phyloP scores from a whole-genome alignment of 2,329 filamentous ascomycete genomes.

The Alternaria sp. region DNA sequence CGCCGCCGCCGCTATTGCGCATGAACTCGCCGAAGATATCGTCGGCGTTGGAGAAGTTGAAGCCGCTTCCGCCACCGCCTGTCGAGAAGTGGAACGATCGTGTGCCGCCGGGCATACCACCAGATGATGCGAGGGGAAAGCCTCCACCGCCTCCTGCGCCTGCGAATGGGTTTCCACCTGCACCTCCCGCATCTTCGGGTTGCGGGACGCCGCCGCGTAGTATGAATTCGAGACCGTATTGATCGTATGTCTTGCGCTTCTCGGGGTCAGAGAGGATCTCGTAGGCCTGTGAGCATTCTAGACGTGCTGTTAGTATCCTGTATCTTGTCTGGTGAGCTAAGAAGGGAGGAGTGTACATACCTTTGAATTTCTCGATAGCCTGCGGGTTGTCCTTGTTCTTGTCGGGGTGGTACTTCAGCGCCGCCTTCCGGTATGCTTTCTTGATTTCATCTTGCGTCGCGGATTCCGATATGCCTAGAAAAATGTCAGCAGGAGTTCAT shows the following conservation, averaged over 20 bases:
- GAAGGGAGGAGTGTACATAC: slow-evolving; percentile 47
- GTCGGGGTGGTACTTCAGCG: slow-evolving; percentile 93
- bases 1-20: slow-evolving; percentile 64
- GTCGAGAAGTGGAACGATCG: slow-evolving; percentile 73
- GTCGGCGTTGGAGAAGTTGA: slow-evolving; percentile 83
- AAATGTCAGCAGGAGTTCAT: slow-evolving; percentile 31
- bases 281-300: slow-evolving; percentile 93
- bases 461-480: slow-evolving; percentile 71
- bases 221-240: slow-evolving; percentile 92
- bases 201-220: slow-evolving; percentile 79
- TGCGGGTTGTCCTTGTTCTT: slow-evolving; percentile 94
- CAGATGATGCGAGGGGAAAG: slow-evolving; percentile 65
- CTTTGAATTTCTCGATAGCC: slow-evolving; percentile 93
- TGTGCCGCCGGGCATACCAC: slow-evolving; percentile 63
- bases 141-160: slow-evolving; percentile 54
- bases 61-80: slow-evolving; percentile 66
- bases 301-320: slow-evolving; percentile 25
- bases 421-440: slow-evolving; percentile 90
- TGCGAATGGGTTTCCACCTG: slow-evolving; percentile 57
- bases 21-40: slow-evolving; percentile 88
- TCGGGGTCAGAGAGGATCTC: slow-evolving; percentile 97
- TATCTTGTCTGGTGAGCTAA: not conserved
- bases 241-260: slow-evolving; percentile 94
- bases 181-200: slow-evolving; percentile 52
- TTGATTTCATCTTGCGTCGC: slow-evolving; percentile 95